These are phyloP conservation scores for Oropetium thomaeum DNA, from an alignment of 176 grass and related monocot genomes.

Conservation along the genomic window DNA sequence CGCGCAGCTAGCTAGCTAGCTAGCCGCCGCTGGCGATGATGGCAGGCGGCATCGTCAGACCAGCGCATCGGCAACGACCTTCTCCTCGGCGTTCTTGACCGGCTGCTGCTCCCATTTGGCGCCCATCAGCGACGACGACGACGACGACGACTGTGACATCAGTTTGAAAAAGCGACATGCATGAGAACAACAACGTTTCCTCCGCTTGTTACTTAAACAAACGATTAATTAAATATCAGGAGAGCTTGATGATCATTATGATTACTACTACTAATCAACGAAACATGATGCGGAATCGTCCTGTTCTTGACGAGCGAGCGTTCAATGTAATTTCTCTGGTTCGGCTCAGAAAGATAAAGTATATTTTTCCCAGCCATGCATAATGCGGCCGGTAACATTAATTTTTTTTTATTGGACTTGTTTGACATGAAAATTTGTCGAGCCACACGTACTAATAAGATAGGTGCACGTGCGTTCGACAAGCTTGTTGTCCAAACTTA, in stretches of 20 bases:
- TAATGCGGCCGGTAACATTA: background rate
- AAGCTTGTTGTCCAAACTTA: background rate
- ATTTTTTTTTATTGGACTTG: background rate
- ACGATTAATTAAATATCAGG: no score
- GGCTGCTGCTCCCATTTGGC: conserved; percentile 10
- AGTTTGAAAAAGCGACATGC: background rate
- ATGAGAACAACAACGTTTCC: background rate
- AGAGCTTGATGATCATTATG: no score
- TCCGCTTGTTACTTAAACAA: no score
- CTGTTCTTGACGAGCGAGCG: no score
- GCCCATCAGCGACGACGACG: no score
- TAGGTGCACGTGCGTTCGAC: background rate
- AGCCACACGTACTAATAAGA: background rate
- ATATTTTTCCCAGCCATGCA: no score
- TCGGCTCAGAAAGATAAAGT: no score
- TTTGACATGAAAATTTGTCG: background rate
- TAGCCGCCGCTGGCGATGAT: background rate
- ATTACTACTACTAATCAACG: no score
- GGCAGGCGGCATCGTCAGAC: background rate
- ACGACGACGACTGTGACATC: conserved; percentile 9
- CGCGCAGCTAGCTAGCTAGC: no score
- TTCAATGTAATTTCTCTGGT: no score
- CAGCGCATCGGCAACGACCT: conserved; percentile 22
- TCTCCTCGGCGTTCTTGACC: conserved; percentile 34
- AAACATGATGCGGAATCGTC: no score